Conservation (phyloP, 2,329 filamentous ascomycete species). For the Hypoxylon sp. region DNA sequence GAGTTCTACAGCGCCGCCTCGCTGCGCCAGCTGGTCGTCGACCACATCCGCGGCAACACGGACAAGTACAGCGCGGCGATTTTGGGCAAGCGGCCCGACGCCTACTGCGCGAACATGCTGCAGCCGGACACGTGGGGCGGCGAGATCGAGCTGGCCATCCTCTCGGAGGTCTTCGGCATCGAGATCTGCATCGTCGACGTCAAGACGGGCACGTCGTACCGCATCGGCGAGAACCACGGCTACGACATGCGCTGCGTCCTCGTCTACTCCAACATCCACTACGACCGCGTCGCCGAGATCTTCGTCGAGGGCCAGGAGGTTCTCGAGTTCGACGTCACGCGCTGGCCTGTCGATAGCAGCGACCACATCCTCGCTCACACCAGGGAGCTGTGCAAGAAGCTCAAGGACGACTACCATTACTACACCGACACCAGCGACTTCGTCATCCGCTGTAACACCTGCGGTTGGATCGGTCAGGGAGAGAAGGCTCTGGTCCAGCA, state of each 20-base stretch:
- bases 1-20: constrained; percentile 46
- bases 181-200: constrained; percentile 90
- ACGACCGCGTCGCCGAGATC: constrained; percentile 85
- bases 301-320: constrained; percentile 65
- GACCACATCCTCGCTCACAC: constrained; percentile 77
- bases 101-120: constrained; percentile 85
- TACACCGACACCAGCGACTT: constrained; percentile 89
- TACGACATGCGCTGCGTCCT: constrained; percentile 73
- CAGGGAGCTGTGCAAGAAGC: constrained; percentile 67
- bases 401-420: constrained; percentile 77
- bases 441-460: constrained; percentile 77
- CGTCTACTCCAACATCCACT: constrained; percentile 92
- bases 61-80: constrained; percentile 79
- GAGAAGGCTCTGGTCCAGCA: constrained; percentile 70
- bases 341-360: constrained; percentile 61
- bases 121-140: constrained; percentile 88
- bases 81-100: constrained; percentile 74
- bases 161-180: constrained; percentile 84
- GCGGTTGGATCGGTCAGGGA: constrained; percentile 73
- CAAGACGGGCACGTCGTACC: constrained; percentile 55
- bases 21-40: constrained; percentile 79
- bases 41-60: constrained; percentile 77
- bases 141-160: constrained; percentile 85
- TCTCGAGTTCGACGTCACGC: constrained; percentile 75
- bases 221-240: constrained; percentile 77